These are phyloP conservation scores for Yamadazyma mexicana DNA, from an alignment of 1,139 yeast species.

Conservation along the genomic window DNA sequence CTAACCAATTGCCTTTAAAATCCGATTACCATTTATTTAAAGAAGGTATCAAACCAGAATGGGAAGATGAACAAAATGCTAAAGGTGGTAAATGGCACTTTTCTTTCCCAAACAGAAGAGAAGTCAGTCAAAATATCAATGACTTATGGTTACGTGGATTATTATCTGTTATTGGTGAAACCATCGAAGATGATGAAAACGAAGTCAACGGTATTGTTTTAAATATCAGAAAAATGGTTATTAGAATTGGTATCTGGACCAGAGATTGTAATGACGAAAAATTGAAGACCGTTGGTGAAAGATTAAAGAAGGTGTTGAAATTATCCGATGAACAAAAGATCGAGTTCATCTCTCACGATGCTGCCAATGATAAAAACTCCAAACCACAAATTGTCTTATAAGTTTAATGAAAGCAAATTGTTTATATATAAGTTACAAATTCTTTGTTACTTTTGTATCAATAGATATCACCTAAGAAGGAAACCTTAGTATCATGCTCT, in stretches of 20 bases:
- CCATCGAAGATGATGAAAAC: constrained; percentile 84
- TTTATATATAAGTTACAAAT: neutral
- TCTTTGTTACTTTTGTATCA: neutral
- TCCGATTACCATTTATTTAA: constrained; percentile 96
- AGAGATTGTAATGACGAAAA: constrained; percentile 69
- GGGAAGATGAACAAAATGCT: constrained; percentile 91
- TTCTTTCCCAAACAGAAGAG: constrained; percentile 71
- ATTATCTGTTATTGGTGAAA: constrained; percentile 92
- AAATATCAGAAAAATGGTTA: constrained; percentile 80
- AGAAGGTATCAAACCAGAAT: constrained; percentile 94
- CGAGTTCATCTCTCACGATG: constrained; percentile 73
- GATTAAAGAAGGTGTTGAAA: constrained; percentile 78
- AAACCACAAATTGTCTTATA: constrained; percentile 44
- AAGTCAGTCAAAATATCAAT: constrained; percentile 63
- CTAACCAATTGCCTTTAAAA: constrained; percentile 85
- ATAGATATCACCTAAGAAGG: neutral
- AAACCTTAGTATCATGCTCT: no score
- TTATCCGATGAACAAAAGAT: constrained; percentile 67
- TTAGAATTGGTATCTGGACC: constrained; percentile 93
- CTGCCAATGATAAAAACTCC: constrained; percentile 44
- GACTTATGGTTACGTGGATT: constrained; percentile 93
- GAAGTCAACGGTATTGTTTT: constrained; percentile 95
- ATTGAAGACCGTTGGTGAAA: constrained; percentile 72
- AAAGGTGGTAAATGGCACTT: constrained; percentile 91
- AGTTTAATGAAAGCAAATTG: constrained; percentile 5